phyloP scores from a whole-genome alignment of 768 basidiomycete genomes.

The Royoungia palumana region DNA sequence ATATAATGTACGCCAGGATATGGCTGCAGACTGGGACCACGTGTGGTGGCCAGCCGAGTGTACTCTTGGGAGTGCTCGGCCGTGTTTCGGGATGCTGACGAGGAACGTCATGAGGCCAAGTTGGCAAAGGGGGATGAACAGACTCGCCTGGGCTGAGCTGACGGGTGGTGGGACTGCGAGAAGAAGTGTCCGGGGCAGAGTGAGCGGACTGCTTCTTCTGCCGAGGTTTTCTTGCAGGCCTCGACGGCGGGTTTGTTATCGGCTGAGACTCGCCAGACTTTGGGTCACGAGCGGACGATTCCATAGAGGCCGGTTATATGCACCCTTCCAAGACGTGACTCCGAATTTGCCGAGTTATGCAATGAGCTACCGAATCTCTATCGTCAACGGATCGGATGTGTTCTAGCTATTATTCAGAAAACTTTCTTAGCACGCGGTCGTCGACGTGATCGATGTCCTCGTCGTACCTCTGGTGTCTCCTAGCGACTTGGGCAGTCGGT shows the following conservation, averaged over 20 bases:
- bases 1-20: slow-evolving; percentile 54
- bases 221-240: slow-evolving; percentile 48
- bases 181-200: slow-evolving; percentile 18
- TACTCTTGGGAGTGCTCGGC: slow-evolving; percentile 24
- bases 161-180: slow-evolving; percentile 27
- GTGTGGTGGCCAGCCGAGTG: slow-evolving; percentile 36
- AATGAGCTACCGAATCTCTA: slow-evolving; percentile 10
- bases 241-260: slow-evolving; percentile 36
- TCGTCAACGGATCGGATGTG: slow-evolving; percentile 7
- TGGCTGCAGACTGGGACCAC: slow-evolving; percentile 45
- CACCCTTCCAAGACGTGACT: slow-evolving; percentile 17
- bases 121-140: background rate
- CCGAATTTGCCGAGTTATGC: slow-evolving; percentile 33
- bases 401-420: slow-evolving; percentile 4
- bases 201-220: slow-evolving; percentile 45
- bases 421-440: slow-evolving; percentile 11
- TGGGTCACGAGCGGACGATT: slow-evolving; percentile 49
- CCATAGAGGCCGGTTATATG: slow-evolving; percentile 37
- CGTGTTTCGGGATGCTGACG: slow-evolving; percentile 15
- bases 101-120: slow-evolving; percentile 10
- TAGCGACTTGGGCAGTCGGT: slow-evolving; percentile 10
- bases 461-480: slow-evolving; percentile 18
- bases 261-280: slow-evolving; percentile 39
- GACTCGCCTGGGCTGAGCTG: slow-evolving; percentile 25
- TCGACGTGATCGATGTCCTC: slow-evolving; percentile 7